phyloP scores from a whole-genome alignment of 345 rosid genomes.

The Triadica sebifera region DNA sequence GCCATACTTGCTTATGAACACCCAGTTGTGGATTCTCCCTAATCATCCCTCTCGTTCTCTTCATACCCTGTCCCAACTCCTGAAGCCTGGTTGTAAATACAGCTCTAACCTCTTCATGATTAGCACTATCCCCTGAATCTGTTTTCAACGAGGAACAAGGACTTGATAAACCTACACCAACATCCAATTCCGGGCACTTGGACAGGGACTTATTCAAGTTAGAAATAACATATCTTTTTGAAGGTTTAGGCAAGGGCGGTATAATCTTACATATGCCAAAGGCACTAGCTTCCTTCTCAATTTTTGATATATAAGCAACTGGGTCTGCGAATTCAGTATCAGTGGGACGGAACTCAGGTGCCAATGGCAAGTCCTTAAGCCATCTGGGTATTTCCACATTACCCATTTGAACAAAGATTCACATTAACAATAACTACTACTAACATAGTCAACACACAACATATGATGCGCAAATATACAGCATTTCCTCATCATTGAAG shows the following conservation, averaged over 20 bases:
- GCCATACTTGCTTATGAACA: slow-evolving; percentile 93
- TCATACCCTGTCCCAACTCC: slow-evolving; percentile 77
- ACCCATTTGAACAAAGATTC: slow-evolving; percentile 48
- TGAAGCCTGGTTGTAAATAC: slow-evolving; percentile 96
- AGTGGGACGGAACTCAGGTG: slow-evolving; percentile 89
- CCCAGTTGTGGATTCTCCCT: slow-evolving; percentile 40
- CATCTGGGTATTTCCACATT: slow-evolving; percentile 86
- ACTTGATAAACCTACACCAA: slow-evolving; percentile 38
- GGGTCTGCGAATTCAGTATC: slow-evolving; percentile 99
- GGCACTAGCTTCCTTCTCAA: slow-evolving; percentile 90
- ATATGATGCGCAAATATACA: slow-evolving; percentile 12
- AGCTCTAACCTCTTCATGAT: slow-evolving; percentile 58
- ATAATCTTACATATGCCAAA: slow-evolving; percentile 95
- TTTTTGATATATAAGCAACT: slow-evolving; percentile 92
- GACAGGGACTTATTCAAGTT: slow-evolving; percentile 82
- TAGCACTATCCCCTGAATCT: slow-evolving; percentile 25
- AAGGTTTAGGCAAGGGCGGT: slow-evolving; percentile 93
- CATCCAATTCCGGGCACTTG: slow-evolving; percentile 71
- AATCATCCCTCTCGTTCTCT: slow-evolving; percentile 48
- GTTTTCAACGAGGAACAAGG: slow-evolving; percentile 26
- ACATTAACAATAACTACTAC: slow-evolving; percentile 20
- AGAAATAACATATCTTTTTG: slow-evolving; percentile 68
- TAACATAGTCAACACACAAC: slow-evolving; percentile 2
- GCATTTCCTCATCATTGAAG: slow-evolving; percentile 9
- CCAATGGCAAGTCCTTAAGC: slow-evolving; percentile 81